These are phyloP conservation scores for Solanum dulcamara DNA, from an alignment of 257 asterid species.

Conservation along the genomic window DNA sequence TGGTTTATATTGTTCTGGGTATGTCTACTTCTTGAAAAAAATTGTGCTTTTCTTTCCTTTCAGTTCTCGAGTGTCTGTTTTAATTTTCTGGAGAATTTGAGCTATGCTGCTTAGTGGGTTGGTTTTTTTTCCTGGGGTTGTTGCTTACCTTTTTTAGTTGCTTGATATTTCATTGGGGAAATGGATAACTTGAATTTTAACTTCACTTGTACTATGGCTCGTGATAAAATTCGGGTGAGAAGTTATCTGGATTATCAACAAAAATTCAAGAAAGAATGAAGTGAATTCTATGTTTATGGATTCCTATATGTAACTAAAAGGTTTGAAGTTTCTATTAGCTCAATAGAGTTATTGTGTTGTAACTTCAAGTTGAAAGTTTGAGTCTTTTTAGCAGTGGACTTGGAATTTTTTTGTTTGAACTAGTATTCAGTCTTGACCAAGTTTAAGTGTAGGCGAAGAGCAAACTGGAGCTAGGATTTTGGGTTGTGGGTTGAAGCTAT, in stretches of 20 bases:
- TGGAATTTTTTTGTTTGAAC: neutral
- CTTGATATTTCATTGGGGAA: neutral
- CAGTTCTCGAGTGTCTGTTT: neutral
- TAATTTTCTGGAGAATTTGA: neutral
- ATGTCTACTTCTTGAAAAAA: neutral
- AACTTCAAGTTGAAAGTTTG: neutral
- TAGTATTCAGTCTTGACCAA: neutral
- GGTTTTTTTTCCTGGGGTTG: neutral
- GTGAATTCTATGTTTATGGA: neutral
- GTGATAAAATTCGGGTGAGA: neutral
- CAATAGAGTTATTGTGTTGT: neutral
- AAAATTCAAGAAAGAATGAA: neutral
- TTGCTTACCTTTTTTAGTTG: neutral
- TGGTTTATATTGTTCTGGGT: neutral
- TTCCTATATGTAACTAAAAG: neutral
- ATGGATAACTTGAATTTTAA: neutral
- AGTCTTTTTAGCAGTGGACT: neutral
- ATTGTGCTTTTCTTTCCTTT: neutral
- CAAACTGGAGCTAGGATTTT: neutral
- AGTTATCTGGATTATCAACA: neutral
- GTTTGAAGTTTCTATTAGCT: neutral
- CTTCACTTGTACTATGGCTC: neutral
- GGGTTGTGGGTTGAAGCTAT: neutral
- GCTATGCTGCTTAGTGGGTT: neutral
- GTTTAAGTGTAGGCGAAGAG: neutral